Base-by-base conservation (phyloP, 192 early-diverging fungal species). In the Spinellus fusiger region DNA sequence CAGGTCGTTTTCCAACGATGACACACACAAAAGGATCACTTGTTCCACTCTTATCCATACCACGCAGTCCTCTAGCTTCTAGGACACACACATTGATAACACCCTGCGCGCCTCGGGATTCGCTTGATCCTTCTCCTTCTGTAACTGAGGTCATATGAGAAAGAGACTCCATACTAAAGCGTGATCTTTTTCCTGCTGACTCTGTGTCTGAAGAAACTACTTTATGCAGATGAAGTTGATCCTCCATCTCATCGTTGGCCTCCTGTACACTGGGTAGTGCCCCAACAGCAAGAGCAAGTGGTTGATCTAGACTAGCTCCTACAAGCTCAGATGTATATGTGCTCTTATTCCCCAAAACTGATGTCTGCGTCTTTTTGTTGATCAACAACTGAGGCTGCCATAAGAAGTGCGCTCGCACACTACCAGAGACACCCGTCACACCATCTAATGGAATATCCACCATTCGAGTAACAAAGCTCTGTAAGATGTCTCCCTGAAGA, bases 331-430 rank as follows among this genome's bases (percentile, higher is more conserved):
- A 25, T 47, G 50, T 37, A 49, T 67, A 61, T 2, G 51, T 38
- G 28, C 28, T 23, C 13, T 32, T 35, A 20, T 66, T 73, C 26
- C 65, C 70, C 9, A 82, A 61, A 20, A 79, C 76, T 5, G 80
- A 60, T 4, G 70, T 66, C 9, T 74, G 69, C 46, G 80, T 71
- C 47, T 84, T 81, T 50, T 78, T 74, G 46, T 78, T 71, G 33
- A 76, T 68, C 22, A 86, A 71, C 18, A 84, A 77, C 20, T 76
- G 55, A 7, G 85, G 83, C 56, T 76, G 77, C 72, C 83, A 87
- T 48, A 75, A 33, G 35, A 85, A 75, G 48, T 73, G 70, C 16
- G 85, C 61, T 52, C 65, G 65, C 49, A 85, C 29, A 26, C 68
- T 68, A 0, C 79, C 76, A 28, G 67, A 46, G 44, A 65, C 62